Conservation (phyloP, 2,329 filamentous ascomycete genomes). For the Phialophora tarda region DNA sequence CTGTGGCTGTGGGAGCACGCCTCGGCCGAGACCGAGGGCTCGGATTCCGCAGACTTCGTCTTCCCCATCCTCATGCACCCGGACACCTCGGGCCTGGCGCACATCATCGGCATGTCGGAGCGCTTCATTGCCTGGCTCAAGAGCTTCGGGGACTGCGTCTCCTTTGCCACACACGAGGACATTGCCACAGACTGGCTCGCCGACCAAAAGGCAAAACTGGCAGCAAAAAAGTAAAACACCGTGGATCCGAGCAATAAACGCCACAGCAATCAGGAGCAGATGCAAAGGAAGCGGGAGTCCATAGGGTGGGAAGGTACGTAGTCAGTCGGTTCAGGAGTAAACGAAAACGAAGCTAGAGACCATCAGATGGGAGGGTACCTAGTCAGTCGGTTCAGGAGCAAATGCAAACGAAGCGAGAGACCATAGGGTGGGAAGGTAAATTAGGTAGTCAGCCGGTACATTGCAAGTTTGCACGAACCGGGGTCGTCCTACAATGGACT, state of each 20-base stretch:
- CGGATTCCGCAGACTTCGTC: slow-evolving; percentile 44
- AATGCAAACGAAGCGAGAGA: too few relatives aligned
- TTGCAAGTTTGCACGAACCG: too few relatives aligned
- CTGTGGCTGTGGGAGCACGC: slow-evolving; percentile 49
- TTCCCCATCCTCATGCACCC: slow-evolving; percentile 63
- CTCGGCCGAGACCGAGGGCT: slow-evolving; percentile 33
- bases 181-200: slow-evolving; percentile 50
- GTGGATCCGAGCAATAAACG: neutral
- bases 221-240: neutral
- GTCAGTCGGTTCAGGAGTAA: too few relatives aligned
- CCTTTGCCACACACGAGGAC: slow-evolving; percentile 53
- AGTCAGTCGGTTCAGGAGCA: too few relatives aligned
- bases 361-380: too few relatives aligned
- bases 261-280: too few relatives aligned
- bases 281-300: too few relatives aligned
- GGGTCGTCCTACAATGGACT: too few relatives aligned
- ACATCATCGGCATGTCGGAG: slow-evolving; percentile 64
- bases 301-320: too few relatives aligned
- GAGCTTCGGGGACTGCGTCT: slow-evolving; percentile 52
- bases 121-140: slow-evolving; percentile 59
- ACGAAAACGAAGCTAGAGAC: too few relatives aligned
- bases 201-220: slow-evolving; percentile 21
- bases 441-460: too few relatives aligned
- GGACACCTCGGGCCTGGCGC: slow-evolving; percentile 65
- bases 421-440: too few relatives aligned